These are phyloP conservation scores for Penicillium sp. DNA, from an alignment of 2,329 filamentous ascomycete species.

Conservation along the genomic window DNA sequence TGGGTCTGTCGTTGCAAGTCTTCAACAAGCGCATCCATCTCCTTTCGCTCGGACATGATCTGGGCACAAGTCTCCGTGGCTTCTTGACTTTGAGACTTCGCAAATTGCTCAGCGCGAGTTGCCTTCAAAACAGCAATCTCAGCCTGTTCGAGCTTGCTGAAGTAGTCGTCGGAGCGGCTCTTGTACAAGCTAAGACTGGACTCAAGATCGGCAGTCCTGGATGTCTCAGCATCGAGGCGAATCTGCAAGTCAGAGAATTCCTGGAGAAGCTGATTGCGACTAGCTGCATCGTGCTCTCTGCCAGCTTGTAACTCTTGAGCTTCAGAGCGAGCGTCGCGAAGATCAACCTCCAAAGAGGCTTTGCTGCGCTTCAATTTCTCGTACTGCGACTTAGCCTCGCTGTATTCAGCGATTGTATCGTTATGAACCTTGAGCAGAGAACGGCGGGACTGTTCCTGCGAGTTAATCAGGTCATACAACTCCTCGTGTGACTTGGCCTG, in stretches of 20 bases:
- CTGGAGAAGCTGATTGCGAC: conserved; percentile 81
- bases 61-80: conserved; percentile 86
- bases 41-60: conserved; percentile 87
- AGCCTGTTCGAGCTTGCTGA: conserved; percentile 92
- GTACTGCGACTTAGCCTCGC: conserved; percentile 81
- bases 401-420: conserved; percentile 77
- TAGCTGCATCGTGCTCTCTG: conserved; percentile 82
- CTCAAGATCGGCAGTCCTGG: conserved; percentile 77
- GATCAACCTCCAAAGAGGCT: conserved; percentile 75
- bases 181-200: conserved; percentile 88
- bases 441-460: conserved; percentile 83
- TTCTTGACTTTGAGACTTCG: conserved; percentile 82
- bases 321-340: conserved; percentile 80
- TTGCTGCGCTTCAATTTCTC: conserved; percentile 83
- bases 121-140: conserved; percentile 95
- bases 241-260: conserved; percentile 95
- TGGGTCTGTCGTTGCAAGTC: conserved; percentile 88
- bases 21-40: conserved; percentile 82
- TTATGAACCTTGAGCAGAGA: conserved; percentile 82
- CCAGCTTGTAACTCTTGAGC: conserved; percentile 74
- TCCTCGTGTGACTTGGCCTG: conserved; percentile 94
- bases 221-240: conserved; percentile 82
- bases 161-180: conserved; percentile 90
- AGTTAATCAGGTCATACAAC: conserved; percentile 86
- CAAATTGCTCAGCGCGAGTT: conserved; percentile 87